These are phyloP conservation scores for Stenocarpella maydis DNA, from an alignment of 2,329 filamentous ascomycete genomes.

Conservation along the genomic window DNA sequence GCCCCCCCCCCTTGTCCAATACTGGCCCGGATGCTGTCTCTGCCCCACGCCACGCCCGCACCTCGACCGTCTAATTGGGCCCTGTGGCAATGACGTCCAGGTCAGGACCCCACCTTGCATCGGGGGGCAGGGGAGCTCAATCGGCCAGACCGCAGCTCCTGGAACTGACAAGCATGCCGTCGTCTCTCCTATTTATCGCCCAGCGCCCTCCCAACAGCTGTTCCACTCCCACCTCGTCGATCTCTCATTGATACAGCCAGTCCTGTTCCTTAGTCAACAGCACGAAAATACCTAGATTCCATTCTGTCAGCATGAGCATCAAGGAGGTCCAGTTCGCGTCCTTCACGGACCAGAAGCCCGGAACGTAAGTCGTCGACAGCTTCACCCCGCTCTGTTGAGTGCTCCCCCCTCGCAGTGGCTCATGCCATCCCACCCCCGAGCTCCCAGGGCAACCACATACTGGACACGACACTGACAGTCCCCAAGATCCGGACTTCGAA, in stretches of 20 bases:
- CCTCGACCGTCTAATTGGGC: conserved; percentile 24
- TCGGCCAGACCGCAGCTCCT: conserved; percentile 28
- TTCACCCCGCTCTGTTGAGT: conserved; percentile 17
- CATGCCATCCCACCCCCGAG: no score
- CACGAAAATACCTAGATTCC: conserved; percentile 35
- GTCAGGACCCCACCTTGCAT: conserved; percentile 24
- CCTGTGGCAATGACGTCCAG: conserved; percentile 30
- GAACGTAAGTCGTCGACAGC: conserved; percentile 78
- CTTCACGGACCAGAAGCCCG: conserved; percentile 97
- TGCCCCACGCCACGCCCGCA: conserved; percentile 22
- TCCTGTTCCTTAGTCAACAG: background rate
- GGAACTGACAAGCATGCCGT: conserved; percentile 1
- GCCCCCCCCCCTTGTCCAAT: conserved; percentile 24
- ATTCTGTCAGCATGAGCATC: conserved; percentile 66
- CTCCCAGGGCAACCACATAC: background rate
- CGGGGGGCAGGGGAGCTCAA: conserved; percentile 24
- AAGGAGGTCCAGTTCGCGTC: conserved; percentile 84
- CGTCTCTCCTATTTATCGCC: conserved; percentile 28
- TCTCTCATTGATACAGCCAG: background rate
- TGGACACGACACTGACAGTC: conserved; percentile 22
- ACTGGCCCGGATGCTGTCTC: conserved; percentile 2
- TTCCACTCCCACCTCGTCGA: conserved; percentile 1
- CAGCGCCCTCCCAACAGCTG: background rate
- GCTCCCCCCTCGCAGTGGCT: no score
- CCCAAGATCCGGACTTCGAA: conserved; percentile 90